Evolutionary conservation across 768 basidiomycete genomes (phyloP).

Genomic region (Mycena vitilis): DNA sequence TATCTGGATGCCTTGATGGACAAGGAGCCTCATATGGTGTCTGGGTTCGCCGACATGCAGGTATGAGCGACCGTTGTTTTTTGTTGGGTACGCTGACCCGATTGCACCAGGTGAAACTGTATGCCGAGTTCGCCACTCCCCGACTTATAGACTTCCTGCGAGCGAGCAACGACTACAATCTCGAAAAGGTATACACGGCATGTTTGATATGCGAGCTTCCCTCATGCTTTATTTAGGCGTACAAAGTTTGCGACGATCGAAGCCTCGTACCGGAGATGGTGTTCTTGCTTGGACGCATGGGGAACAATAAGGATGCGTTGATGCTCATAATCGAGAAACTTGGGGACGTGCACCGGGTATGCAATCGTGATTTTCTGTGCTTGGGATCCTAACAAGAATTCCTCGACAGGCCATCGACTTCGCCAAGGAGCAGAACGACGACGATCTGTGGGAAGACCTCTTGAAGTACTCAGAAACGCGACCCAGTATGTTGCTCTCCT

Average conservation of each 20-base stretch:
- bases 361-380: constrained; percentile 36
- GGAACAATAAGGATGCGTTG: constrained; percentile 95
- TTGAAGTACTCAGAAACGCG: constrained; percentile 94
- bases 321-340: constrained; percentile 95
- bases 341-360: constrained; percentile 89
- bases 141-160: constrained; percentile 92
- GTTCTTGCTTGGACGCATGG: constrained; percentile 96
- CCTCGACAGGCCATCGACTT: constrained; percentile 89
- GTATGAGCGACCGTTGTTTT: constrained; percentile 48
- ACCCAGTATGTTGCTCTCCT: constrained; percentile 65
- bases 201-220: background rate
- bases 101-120: constrained; percentile 77
- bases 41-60: constrained; percentile 88
- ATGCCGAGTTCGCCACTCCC: constrained; percentile 85
- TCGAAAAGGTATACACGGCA: constrained; percentile 71
- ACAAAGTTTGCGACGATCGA: constrained; percentile 82
- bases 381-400: background rate
- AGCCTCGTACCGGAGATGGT: constrained; percentile 97
- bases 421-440: constrained; percentile 95
- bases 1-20: constrained; percentile 93
- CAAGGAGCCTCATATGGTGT: constrained; percentile 84
- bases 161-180: constrained; percentile 90
- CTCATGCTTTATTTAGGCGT: constrained; percentile 66
- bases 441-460: constrained; percentile 98
- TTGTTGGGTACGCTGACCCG: background rate